Base-by-base conservation (phyloP, 2,329 filamentous ascomycete genomes). In the Grosmannia serpens region DNA sequence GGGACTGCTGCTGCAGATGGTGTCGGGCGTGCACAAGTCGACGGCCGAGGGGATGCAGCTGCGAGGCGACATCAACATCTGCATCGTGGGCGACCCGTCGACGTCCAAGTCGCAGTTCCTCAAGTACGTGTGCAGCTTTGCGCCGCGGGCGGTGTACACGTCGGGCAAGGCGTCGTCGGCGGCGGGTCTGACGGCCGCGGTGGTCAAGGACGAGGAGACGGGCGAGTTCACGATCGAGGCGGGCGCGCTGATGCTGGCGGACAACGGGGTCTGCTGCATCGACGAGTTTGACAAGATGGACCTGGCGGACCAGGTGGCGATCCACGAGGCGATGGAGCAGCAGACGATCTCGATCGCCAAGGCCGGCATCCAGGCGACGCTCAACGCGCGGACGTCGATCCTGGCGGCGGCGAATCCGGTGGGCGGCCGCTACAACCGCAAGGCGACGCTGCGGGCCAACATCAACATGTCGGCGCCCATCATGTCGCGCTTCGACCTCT, bases 281-380 rank as follows among this genome's bases (percentile, higher is more conserved):
- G 94, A 99, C 69, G 94, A 99, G 70, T 99, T 99, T 66, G 94
- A 99, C 82, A 99, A 99, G 77, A 99, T 99, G 94, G 94, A 99
- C 67, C 88, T 99, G 62, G 85, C 77, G 56, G 94, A 99, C 70
- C 94, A 99, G 75, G 94, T 99, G 58, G 94, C 94, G 64, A 99
- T 99, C 68, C 94, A 99, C 81, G 94, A 99, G 83, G 94, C 94
- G 60, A 99, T 99, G 94, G 94, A 99, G 82, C 94, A 99, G 77
- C 94, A 99, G 74, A 99, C 94, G 6, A 99, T 99, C 64, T 96
- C 91, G 10, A 99, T 99, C 67, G 92, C 94, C 61, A 99, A 99
- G 75, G 94, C 94, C 6, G 94, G 94, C 67, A 99, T 99, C 60
- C 94, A 99, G 71, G 95, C 94, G 4, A 99, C 94, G 0, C 82